Evolutionary conservation across 176 grass and related monocot species (phyloP).

Genomic region (Poa pratensis): DNA sequence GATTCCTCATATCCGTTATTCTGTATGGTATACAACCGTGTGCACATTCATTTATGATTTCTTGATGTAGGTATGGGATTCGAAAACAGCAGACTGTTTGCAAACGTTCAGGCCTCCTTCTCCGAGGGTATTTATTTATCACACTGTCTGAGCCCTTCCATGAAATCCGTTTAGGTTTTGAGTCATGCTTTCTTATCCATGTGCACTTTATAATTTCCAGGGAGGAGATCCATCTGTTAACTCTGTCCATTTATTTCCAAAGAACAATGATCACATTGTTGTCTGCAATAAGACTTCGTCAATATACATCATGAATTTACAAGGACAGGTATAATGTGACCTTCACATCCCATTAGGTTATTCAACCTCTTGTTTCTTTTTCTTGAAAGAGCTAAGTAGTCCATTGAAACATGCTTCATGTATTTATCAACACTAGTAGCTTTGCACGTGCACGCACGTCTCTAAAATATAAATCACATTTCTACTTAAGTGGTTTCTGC

Average conservation of each 20-base stretch:
- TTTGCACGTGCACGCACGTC: no score
- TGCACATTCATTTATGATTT: slow-evolving; percentile 48
- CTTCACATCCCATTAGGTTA: slow-evolving; percentile 23
- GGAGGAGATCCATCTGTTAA: slow-evolving; percentile 95
- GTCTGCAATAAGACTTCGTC: slow-evolving; percentile 94
- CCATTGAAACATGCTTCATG: background rate
- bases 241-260: slow-evolving; percentile 89
- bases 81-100: slow-evolving; percentile 97
- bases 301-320: slow-evolving; percentile 95
- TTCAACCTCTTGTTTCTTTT: slow-evolving; percentile 14
- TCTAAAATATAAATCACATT: no score
- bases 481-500: no score
- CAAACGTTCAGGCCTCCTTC: slow-evolving; percentile 96
- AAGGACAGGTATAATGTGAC: slow-evolving; percentile 80
- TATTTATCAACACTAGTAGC: slow-evolving; percentile 18
- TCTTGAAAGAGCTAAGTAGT: background rate
- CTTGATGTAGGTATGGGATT: slow-evolving; percentile 84
- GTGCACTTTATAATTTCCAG: slow-evolving; percentile 49
- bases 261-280: slow-evolving; percentile 95
- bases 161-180: slow-evolving; percentile 14
- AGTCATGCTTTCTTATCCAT: slow-evolving; percentile 31
- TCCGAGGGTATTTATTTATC: slow-evolving; percentile 71
- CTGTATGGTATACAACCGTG: slow-evolving; percentile 31
- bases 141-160: slow-evolving; percentile 7
- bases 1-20: slow-evolving; percentile 18